A percentile compares a stretch with the other conserved stretches of the same genome.
Conservation (phyloP, 768 basidiomycete genomes). For the Phlebiopsis gigantea region DNA sequence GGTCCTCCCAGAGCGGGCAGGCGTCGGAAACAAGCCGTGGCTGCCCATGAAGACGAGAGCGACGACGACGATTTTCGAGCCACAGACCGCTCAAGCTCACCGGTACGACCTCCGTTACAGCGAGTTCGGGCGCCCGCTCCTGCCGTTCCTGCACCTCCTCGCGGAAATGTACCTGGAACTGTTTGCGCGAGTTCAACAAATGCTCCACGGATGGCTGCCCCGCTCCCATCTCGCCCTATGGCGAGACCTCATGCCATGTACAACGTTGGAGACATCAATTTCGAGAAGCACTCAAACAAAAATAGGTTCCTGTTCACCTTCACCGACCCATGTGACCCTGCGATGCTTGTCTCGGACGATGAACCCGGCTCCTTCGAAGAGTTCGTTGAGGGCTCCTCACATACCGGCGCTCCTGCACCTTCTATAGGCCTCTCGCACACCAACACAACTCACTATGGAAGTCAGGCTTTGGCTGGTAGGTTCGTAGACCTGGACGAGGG, state of each 20-base stretch:
- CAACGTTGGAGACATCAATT: conserved; percentile 9
- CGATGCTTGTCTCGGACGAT: conserved; percentile 9
- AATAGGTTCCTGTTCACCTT: conserved; percentile 22
- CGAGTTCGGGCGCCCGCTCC: not conserved
- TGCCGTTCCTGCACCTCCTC: not conserved
- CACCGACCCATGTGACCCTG: conserved; percentile 22
- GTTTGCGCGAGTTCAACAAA: not conserved
- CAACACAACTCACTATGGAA: too few relatives aligned
- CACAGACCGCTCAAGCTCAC: not conserved
- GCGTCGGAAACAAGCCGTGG: not conserved
- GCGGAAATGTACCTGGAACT: not conserved
- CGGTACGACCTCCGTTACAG: not conserved
- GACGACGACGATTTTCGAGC: not conserved
- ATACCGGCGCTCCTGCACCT: too few relatives aligned
- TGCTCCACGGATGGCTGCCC: not conserved
- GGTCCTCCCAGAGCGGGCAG: conserved; percentile 23
- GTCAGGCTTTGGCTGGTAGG: not conserved
- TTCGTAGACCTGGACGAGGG: not conserved
- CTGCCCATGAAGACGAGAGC: not conserved
- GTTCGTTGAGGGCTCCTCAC: not conserved
- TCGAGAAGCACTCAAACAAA: not conserved
- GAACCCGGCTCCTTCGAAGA: not conserved
- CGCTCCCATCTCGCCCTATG: not conserved
- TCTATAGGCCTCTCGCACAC: too few relatives aligned
- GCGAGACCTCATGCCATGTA: not conserved